Evolutionary conservation across 140 eudicot genomes (phyloP).

Genomic region (Flaveria floridana): DNA sequence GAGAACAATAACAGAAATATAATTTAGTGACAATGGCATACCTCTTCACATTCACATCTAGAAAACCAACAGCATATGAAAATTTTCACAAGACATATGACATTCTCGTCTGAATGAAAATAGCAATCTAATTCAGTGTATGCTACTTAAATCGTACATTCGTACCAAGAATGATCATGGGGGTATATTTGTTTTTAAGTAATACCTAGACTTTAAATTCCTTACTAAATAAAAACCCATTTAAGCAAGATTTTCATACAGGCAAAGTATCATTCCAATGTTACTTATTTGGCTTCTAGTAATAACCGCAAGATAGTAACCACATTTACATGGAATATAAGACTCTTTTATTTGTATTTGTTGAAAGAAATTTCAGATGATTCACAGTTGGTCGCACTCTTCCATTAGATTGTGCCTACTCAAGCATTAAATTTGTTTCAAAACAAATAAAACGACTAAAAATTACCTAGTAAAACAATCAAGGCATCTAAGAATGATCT

Average conservation of each 20-base stretch:
- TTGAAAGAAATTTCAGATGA: not conserved
- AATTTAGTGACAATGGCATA: conserved; percentile 65
- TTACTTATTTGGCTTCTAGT: conserved; percentile 7
- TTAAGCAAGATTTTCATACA: not conserved
- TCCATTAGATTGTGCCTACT: not conserved
- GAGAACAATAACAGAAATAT: not conserved
- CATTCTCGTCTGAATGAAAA: not conserved
- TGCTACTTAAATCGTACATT: not conserved
- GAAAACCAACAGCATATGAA: conserved; percentile 16
- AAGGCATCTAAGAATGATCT: not conserved
- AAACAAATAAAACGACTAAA: not conserved
- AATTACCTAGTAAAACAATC: not conserved
- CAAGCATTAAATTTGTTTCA: not conserved
- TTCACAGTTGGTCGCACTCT: not conserved
- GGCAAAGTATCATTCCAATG: not conserved
- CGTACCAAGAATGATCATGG: not conserved
- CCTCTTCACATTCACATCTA: conserved; percentile 87
- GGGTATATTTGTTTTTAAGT: not conserved
- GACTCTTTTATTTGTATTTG: not conserved
- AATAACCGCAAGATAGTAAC: not conserved
- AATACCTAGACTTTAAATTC: not conserved
- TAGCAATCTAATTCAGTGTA: not conserved
- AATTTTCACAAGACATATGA: not conserved
- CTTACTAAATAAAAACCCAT: not conserved
- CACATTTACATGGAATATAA: not conserved